A percentile compares a stretch with the other conserved stretches of the same genome.
These are phyloP conservation scores for Davidsoniella neocaledoniae DNA, from an alignment of 2,329 filamentous ascomycete genomes.

Conservation along the genomic window DNA sequence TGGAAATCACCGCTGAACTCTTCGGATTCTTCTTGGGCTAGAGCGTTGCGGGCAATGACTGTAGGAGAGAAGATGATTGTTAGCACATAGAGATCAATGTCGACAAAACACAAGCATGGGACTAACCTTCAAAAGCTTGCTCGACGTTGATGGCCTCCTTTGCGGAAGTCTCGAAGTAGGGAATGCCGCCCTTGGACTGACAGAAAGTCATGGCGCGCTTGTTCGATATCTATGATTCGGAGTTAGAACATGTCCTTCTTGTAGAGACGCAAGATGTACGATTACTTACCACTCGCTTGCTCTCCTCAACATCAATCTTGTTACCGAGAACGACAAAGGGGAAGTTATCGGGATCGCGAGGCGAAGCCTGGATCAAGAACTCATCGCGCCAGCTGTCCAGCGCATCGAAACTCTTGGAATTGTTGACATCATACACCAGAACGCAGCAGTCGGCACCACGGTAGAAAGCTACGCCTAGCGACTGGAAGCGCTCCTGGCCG, in stretches of 20 bases:
- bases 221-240: constrained; percentile 53
- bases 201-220: constrained; percentile 97
- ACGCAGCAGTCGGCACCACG: constrained; percentile 95
- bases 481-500: constrained; percentile 94
- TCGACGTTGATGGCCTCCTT: constrained; percentile 99
- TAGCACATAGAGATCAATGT: background rate
- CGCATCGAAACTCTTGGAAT: constrained; percentile 96
- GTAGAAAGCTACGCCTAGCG: constrained; percentile 92
- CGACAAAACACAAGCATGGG: too few species aligned
- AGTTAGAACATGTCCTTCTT: background rate
- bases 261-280: background rate
- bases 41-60: constrained; percentile 93
- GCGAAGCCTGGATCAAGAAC: constrained; percentile 92
- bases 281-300: constrained; percentile 64
- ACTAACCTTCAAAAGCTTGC: constrained; percentile 50
- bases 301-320: constrained; percentile 98
- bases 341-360: constrained; percentile 91
- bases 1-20: constrained; percentile 96
- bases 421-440: constrained; percentile 96
- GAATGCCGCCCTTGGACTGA: constrained; percentile 91
- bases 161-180: constrained; percentile 97
- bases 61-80: background rate
- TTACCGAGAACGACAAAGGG: constrained; percentile 96
- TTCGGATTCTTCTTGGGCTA: constrained; percentile 92
- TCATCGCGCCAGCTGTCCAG: constrained; percentile 97